Percentiles rank a stretch among this genome's conserved stretches.
phyloP scores from a whole-genome alignment of 192 early-diverging fungal species.

The Anaeromyces robustus region DNA sequence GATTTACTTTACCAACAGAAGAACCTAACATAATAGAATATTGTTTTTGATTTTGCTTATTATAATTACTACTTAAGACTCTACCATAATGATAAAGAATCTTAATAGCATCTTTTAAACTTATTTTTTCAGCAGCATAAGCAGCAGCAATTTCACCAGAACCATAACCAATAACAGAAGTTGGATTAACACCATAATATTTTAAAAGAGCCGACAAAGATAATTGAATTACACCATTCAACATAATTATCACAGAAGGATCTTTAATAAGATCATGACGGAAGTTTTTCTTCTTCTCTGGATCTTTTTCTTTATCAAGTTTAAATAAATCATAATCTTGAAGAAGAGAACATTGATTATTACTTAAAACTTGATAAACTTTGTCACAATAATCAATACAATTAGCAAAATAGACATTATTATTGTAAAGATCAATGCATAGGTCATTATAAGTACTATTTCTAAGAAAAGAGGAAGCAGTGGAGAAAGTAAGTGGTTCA shows the following conservation, averaged over 20 bases:
- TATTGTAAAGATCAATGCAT: not conserved
- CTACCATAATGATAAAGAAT: constrained; percentile 8
- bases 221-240: not conserved
- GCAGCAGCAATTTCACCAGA: constrained; percentile 15
- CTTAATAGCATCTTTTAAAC: constrained; percentile 1
- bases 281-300: not conserved
- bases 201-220: constrained; percentile 8
- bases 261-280: not conserved
- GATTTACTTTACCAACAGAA: not conserved
- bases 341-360: not conserved
- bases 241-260: not conserved
- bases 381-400: not conserved
- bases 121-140: constrained; percentile 12
- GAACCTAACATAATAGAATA: not conserved
- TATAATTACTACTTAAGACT: not conserved
- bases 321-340: not conserved
- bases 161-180: constrained; percentile 11
- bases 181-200: constrained; percentile 4
- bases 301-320: not conserved
- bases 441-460: not conserved
- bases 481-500: not conserved
- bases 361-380: not conserved
- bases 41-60: not conserved
- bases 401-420: not conserved
- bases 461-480: not conserved